Evolutionary conservation across 371 early-diverging fungal species (phyloP).

Genomic region (Mucor lusitanicus): DNA sequence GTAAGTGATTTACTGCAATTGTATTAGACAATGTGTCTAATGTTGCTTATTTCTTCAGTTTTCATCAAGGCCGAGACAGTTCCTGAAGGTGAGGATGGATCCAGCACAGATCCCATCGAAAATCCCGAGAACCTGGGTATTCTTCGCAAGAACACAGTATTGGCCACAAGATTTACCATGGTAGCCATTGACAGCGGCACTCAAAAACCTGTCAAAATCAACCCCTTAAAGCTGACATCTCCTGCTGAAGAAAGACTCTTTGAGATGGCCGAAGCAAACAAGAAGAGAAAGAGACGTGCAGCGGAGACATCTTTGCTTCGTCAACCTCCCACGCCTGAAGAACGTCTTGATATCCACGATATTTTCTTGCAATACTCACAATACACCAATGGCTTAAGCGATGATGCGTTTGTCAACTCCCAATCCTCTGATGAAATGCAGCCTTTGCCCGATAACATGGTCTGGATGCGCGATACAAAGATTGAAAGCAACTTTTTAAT

Average conservation of each 20-base stretch:
- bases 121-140: conserved; percentile 26
- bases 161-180: conserved; percentile 93
- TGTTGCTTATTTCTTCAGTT: conserved; percentile 29
- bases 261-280: conserved; percentile 72
- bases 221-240: conserved; percentile 74
- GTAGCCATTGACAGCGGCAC: conserved; percentile 84
- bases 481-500: conserved; percentile 73
- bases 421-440: conserved; percentile 20
- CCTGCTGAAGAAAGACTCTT: conserved; percentile 82
- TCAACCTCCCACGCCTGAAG: conserved; percentile 82
- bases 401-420: conserved; percentile 12
- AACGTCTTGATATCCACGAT: conserved; percentile 81
- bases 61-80: conserved; percentile 73
- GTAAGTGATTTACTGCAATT: conserved; percentile 19
- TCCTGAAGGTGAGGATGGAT: conserved; percentile 19
- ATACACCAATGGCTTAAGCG: conserved; percentile 28
- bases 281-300: conserved; percentile 68
- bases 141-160: conserved; percentile 55
- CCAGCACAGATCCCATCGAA: conserved; percentile 1
- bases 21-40: not conserved
- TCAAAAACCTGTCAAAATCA: conserved; percentile 72
- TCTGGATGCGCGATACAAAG: conserved; percentile 84
- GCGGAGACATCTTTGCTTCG: conserved; percentile 63
- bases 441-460: conserved; percentile 61
- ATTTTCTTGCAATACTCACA: conserved; percentile 71